Evolutionary conservation across 495 filamentous ascomycete genomes (phyloP).

Genomic region (Aspergillus coremiiformis): DNA sequence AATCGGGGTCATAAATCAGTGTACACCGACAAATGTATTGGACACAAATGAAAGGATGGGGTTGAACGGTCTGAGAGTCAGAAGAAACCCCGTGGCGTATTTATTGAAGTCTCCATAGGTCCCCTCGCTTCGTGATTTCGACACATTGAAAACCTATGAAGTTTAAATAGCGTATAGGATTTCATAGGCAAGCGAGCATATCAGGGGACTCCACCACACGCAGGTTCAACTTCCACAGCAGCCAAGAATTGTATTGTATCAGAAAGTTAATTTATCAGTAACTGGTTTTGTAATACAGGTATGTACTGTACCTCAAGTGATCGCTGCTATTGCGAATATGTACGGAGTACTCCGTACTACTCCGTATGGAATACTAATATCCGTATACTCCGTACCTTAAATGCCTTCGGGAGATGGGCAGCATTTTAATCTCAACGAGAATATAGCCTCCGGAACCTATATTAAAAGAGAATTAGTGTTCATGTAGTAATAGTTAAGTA

Average conservation of each 20-base stretch:
- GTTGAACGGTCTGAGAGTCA: neutral
- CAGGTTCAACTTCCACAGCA: neutral
- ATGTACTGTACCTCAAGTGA: no score
- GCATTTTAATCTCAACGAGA: neutral
- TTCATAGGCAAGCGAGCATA: neutral
- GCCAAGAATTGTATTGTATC: neutral
- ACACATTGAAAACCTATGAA: neutral
- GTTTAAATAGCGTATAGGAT: neutral
- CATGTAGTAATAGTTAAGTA: neutral
- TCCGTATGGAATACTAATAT: no score
- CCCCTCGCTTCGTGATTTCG: slow-evolving; percentile 6
- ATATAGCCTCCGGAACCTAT: neutral
- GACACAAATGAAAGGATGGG: neutral
- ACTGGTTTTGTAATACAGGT: neutral
- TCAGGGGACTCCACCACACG: neutral
- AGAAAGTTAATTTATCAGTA: neutral
- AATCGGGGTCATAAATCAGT: neutral
- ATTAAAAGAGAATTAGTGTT: neutral
- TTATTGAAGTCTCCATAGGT: slow-evolving; percentile 8
- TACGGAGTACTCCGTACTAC: no score
- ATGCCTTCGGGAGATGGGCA: neutral
- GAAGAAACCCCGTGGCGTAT: neutral
- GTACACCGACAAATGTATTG: neutral
- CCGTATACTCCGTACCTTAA: no score
- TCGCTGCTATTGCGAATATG: no score